These are phyloP conservation scores for Globisporangium radiosum DNA, from an alignment of 352 stramenopile species.

Conservation along the genomic window DNA sequence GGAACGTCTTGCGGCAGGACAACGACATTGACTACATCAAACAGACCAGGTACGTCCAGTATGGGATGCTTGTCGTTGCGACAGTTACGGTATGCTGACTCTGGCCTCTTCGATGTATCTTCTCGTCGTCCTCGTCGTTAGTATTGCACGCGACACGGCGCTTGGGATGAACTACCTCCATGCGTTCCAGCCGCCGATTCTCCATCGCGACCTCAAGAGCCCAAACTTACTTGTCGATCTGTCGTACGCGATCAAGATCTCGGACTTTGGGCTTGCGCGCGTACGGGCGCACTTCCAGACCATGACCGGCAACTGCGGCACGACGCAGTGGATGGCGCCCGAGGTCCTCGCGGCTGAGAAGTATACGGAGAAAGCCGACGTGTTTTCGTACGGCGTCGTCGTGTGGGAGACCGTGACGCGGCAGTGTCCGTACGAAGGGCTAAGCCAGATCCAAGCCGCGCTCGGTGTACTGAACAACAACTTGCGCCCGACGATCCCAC, in stretches of 20 bases:
- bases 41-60: conserved; percentile 45
- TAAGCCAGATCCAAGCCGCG: conserved; percentile 87
- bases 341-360: conserved; percentile 79
- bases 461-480: conserved; percentile 86
- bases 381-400: conserved; percentile 86
- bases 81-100: too few species aligned
- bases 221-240: conserved; percentile 76
- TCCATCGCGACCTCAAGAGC: conserved; percentile 85
- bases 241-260: conserved; percentile 84
- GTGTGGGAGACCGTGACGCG: conserved; percentile 87
- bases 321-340: conserved; percentile 84
- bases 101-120: too few species aligned
- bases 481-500: conserved; percentile 71
- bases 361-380: conserved; percentile 85
- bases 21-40: conserved; percentile 61
- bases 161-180: conserved; percentile 87
- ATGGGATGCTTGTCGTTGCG: too few species aligned
- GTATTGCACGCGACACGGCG: conserved; percentile 73
- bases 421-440: conserved; percentile 87
- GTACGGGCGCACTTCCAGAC: conserved; percentile 83
- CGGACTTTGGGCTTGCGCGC: conserved; percentile 81
- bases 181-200: conserved; percentile 79
- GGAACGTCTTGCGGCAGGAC: conserved; percentile 83
- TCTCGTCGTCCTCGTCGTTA: conserved; percentile 7
- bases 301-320: conserved; percentile 84